These are phyloP conservation scores for Geum urbanum DNA, from an alignment of 306 rosid genomes.

Conservation along the genomic window DNA sequence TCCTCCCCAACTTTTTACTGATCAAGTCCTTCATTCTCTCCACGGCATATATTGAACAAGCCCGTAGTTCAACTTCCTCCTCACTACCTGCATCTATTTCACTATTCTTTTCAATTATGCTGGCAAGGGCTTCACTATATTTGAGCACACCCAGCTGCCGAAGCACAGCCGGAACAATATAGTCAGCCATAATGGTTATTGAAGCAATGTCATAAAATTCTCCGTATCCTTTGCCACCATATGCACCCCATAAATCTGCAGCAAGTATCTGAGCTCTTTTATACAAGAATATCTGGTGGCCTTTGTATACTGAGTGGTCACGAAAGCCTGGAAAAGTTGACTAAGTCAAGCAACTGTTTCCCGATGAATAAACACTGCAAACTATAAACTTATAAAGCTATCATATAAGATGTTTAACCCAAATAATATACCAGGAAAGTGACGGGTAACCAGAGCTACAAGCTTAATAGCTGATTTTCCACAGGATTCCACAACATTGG, in stretches of 20 bases:
- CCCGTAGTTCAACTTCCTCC: slow-evolving; percentile 95
- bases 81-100: slow-evolving; percentile 92
- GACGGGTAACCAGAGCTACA: slow-evolving; percentile 72
- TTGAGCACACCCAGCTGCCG: slow-evolving; percentile 77
- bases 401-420: background rate
- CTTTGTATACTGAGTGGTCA: slow-evolving; percentile 90
- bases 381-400: background rate
- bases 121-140: slow-evolving; percentile 62
- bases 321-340: slow-evolving; percentile 62
- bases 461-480: slow-evolving; percentile 90
- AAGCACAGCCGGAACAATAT: slow-evolving; percentile 94
- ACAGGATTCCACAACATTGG: slow-evolving; percentile 67
- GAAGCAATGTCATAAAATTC: slow-evolving; percentile 74
- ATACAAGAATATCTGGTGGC: slow-evolving; percentile 83
- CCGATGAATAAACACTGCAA: slow-evolving; percentile 4
- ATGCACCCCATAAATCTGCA: slow-evolving; percentile 96
- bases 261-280: slow-evolving; percentile 98
- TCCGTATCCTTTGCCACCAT: slow-evolving; percentile 68
- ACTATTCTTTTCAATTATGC: slow-evolving; percentile 53
- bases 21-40: slow-evolving; percentile 90
- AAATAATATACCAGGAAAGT: slow-evolving; percentile 80
- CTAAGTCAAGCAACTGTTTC: slow-evolving; percentile 29
- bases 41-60: slow-evolving; percentile 88
- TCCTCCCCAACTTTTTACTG: slow-evolving; percentile 62
- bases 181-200: slow-evolving; percentile 93